A percentile compares a stretch with the other conserved stretches of the same genome.
phyloP scores from a whole-genome alignment of 805 yeast genomes.

The Starmera caribaea region DNA sequence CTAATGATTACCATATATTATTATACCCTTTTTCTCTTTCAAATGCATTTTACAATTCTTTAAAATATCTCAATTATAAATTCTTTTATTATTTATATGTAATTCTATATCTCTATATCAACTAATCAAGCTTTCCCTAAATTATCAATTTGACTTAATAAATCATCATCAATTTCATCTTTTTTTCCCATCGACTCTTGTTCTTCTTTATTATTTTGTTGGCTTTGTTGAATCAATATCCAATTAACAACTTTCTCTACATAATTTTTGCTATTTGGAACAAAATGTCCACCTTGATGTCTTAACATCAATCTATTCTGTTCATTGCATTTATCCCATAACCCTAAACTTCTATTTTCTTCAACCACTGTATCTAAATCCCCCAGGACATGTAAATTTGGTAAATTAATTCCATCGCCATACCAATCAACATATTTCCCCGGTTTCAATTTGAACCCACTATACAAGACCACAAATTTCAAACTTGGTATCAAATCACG shows the following conservation, averaged over 20 bases:
- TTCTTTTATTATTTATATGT: no score
- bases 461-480: constrained; percentile 41
- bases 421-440: constrained; percentile 12
- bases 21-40: no score
- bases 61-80: no score
- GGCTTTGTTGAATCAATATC: constrained; percentile 13
- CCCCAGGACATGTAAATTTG: constrained; percentile 69
- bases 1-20: no score
- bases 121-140: constrained; percentile 24
- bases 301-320: constrained; percentile 38
- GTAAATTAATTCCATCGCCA: constrained; percentile 15
- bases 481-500: constrained; percentile 32
- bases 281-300: constrained; percentile 96
- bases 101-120: no score
- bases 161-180: constrained; percentile 21
- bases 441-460: constrained; percentile 43
- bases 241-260: constrained; percentile 24
- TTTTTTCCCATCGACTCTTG: constrained; percentile 1
- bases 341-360: constrained; percentile 50
- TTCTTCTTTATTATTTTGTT: not conserved
- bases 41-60: no score
- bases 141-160: constrained; percentile 29
- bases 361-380: constrained; percentile 83
- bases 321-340: constrained; percentile 42
- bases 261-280: constrained; percentile 67